These are phyloP conservation scores for Boletales sp. DNA, from an alignment of 768 basidiomycete species.

Conservation along the genomic window DNA sequence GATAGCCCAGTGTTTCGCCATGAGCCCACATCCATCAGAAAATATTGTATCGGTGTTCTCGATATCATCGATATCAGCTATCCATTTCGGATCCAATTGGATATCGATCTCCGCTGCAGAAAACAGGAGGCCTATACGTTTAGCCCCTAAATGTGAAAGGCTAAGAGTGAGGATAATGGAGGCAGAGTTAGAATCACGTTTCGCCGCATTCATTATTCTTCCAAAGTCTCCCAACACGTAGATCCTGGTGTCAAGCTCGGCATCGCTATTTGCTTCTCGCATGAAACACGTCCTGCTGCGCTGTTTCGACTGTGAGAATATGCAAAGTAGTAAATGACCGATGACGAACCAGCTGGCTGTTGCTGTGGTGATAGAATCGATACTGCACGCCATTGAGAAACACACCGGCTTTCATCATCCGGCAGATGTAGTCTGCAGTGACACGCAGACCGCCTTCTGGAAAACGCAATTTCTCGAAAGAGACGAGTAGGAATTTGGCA, in stretches of 20 bases:
- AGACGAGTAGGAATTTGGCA: constrained; percentile 52
- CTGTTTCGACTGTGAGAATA: constrained; percentile 29
- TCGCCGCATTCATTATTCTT: constrained; percentile 60
- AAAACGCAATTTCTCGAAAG: constrained; percentile 53
- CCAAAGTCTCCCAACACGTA: constrained; percentile 57
- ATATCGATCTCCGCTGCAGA: constrained; percentile 61
- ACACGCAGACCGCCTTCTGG: constrained; percentile 47
- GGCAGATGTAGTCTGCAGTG: constrained; percentile 52
- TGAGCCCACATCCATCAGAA: constrained; percentile 69
- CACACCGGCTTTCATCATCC: constrained; percentile 53
- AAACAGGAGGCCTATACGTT: constrained; percentile 65
- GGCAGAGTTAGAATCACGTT: constrained; percentile 38
- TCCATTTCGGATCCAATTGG: constrained; percentile 44
- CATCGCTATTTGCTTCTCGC: constrained; percentile 49
- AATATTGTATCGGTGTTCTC: constrained; percentile 54
- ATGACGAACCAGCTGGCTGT: constrained; percentile 56
- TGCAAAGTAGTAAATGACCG: not conserved
- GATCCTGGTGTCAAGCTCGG: constrained; percentile 55
- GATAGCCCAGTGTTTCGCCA: constrained; percentile 48
- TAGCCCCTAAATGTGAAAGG: constrained; percentile 48
- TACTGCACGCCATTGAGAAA: constrained; percentile 58
- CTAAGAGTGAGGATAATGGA: not conserved
- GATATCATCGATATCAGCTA: constrained; percentile 58
- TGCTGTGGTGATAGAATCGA: constrained; percentile 69
- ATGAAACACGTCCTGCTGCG: constrained; percentile 63